These are phyloP conservation scores for Macrotyloma uniflorum DNA, from an alignment of 306 rosid species.

Conservation along the genomic window DNA sequence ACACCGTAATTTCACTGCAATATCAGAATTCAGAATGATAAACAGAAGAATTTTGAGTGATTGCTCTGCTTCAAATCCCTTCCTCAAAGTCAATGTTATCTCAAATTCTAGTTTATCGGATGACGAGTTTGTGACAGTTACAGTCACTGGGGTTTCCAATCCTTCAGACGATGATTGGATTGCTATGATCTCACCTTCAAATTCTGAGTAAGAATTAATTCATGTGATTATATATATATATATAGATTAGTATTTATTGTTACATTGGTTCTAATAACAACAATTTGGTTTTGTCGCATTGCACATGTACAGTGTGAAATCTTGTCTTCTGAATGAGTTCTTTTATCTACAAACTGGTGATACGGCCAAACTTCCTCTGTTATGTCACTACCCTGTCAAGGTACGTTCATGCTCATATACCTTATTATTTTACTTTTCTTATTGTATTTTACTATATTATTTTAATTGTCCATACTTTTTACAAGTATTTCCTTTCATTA, in stretches of 20 bases:
- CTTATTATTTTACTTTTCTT: neutral
- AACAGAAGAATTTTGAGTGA: constrained; percentile 54
- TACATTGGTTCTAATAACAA: neutral
- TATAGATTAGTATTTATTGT: neutral
- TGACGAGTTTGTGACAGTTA: constrained; percentile 61
- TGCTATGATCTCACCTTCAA: constrained; percentile 86
- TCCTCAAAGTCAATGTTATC: constrained; percentile 39
- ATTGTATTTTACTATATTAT: neutral
- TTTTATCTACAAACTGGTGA: constrained; percentile 80
- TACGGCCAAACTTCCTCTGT: constrained; percentile 71
- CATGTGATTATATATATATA: too few species aligned
- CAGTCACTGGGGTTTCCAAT: constrained; percentile 53
- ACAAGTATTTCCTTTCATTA: neutral
- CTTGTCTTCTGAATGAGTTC: constrained; percentile 38
- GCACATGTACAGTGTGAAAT: constrained; percentile 48
- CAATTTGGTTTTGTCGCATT: neutral
- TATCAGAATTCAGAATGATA: constrained; percentile 66
- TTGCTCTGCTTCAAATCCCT: constrained; percentile 47
- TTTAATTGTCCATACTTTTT: neutral
- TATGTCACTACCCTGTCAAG: constrained; percentile 97
- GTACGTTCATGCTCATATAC: constrained; percentile 40
- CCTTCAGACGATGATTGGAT: constrained; percentile 69
- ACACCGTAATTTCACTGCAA: constrained; percentile 64
- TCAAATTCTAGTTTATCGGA: constrained; percentile 46
- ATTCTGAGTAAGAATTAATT: constrained; percentile 56